These are phyloP conservation scores for Brassica juncea DNA, from an alignment of 345 rosid genomes.

Conservation along the genomic window DNA sequence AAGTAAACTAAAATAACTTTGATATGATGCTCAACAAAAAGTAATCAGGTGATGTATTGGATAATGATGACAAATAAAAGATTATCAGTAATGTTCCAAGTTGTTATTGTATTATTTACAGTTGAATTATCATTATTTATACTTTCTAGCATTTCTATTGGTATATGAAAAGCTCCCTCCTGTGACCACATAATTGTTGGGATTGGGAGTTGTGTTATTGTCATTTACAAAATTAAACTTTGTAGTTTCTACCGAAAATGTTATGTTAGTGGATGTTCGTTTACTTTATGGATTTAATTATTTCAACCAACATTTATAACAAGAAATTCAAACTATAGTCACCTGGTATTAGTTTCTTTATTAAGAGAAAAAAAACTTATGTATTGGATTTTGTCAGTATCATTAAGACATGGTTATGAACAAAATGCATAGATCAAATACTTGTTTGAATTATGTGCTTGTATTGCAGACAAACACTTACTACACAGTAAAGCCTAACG, in stretches of 20 bases:
- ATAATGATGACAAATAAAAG: background rate
- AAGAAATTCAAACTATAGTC: background rate
- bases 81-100: background rate
- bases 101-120: background rate
- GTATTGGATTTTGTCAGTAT: background rate
- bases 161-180: constrained; percentile 13
- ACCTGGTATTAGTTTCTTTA: background rate
- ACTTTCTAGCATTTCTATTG: background rate
- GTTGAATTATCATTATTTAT: background rate
- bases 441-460: background rate
- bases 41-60: background rate
- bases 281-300: background rate
- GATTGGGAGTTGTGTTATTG: constrained; percentile 31
- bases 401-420: background rate
- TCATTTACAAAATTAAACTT: background rate
- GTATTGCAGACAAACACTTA: too few species aligned
- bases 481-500: background rate
- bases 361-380: background rate
- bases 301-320: background rate
- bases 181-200: constrained; percentile 33
- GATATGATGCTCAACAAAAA: background rate
- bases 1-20: too few species aligned
- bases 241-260: background rate
- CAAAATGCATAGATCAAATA: background rate
- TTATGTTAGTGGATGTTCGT: background rate